A percentile compares a stretch with the other conserved stretches of the same genome.
phyloP scores from a whole-genome alignment of 176 grass and related monocot genomes.

The Zoysia pacifica region DNA sequence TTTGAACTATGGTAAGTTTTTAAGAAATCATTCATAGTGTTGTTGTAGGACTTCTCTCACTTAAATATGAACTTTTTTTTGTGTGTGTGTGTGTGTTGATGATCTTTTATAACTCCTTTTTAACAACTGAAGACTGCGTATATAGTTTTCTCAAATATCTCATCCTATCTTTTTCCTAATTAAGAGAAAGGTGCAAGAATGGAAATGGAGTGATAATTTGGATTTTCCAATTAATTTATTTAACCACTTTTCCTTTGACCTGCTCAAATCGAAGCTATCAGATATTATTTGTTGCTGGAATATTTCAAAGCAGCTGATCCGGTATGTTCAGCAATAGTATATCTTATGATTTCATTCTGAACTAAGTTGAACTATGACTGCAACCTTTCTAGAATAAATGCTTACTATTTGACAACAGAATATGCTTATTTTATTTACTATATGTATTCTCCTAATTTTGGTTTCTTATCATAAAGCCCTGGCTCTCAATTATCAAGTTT shows the following conservation, averaged over 20 bases:
- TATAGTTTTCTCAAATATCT: neutral
- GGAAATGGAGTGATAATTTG: conserved; percentile 16
- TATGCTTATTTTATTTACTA: conserved; percentile 19
- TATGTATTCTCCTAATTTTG: conserved; percentile 20
- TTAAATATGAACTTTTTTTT: conserved; percentile 24
- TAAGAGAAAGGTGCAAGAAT: conserved; percentile 16
- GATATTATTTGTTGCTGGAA: conserved; percentile 38
- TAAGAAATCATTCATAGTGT: neutral
- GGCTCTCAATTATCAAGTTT: neutral
- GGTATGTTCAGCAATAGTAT: conserved; percentile 21
- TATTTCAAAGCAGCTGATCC: neutral
- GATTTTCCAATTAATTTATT: conserved; percentile 7
- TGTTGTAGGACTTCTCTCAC: neutral
- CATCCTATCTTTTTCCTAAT: conserved; percentile 6
- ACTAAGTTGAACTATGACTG: conserved; percentile 8
- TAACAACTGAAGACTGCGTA: neutral
- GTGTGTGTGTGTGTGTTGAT: conserved; percentile 15
- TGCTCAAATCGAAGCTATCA: conserved; percentile 10
- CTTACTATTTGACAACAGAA: neutral
- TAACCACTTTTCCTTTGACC: conserved; percentile 6
- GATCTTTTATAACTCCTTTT: conserved; percentile 6
- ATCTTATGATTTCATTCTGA: conserved; percentile 14
- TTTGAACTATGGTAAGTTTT: neutral
- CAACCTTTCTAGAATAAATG: conserved; percentile 1
- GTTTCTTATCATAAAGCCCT: conserved; percentile 11